phyloP scores from a whole-genome alignment of 2,329 filamentous ascomycete species.

The Mycosphaerella arachidis region DNA sequence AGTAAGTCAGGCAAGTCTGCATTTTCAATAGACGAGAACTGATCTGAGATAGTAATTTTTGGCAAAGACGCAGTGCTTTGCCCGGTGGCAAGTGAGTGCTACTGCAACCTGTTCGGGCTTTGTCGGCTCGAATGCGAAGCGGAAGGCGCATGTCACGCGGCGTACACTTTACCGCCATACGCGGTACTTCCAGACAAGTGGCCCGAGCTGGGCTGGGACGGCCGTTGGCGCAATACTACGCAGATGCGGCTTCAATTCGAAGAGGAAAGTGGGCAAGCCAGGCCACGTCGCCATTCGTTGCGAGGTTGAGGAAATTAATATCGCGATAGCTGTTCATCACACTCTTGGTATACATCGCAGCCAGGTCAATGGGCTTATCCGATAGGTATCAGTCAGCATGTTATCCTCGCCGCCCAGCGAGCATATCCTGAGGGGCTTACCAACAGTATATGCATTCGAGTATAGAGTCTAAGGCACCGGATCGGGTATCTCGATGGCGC shows the following conservation, averaged over 20 bases:
- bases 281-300: background rate
- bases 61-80: conserved; percentile 43
- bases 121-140: conserved; percentile 47
- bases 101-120: conserved; percentile 62
- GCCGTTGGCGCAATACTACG: background rate
- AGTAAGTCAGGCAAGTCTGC: conserved; percentile 36
- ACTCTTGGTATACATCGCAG: too few relatives aligned
- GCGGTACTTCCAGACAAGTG: background rate
- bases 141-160: conserved; percentile 42
- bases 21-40: background rate
- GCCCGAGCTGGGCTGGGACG: background rate
- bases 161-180: background rate
- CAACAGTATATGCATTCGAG: too few relatives aligned
- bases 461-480: too few relatives aligned
- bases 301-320: too few relatives aligned
- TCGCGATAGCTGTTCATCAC: too few relatives aligned
- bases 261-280: background rate
- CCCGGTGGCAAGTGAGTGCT: conserved; percentile 58
- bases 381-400: too few relatives aligned
- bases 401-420: too few relatives aligned
- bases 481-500: too few relatives aligned
- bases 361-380: too few relatives aligned
- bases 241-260: background rate
- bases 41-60: conserved; percentile 33
- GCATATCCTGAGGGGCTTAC: too few relatives aligned